These are phyloP conservation scores for Ganoderma lucidum DNA, from an alignment of 1,284 basidiomycete species.

Conservation along the genomic window DNA sequence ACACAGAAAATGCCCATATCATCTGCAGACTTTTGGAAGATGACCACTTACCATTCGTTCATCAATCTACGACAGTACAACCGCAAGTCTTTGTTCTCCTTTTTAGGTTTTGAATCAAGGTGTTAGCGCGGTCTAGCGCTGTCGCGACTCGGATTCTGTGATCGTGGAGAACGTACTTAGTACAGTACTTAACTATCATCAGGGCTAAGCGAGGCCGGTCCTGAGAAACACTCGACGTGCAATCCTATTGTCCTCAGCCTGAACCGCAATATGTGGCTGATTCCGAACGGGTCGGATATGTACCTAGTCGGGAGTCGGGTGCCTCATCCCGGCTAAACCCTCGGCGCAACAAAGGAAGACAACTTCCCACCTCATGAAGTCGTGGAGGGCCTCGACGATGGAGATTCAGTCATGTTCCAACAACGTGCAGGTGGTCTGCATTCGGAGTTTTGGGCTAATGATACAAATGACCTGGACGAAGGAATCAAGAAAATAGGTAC, in stretches of 20 bases:
- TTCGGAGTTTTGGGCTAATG: background rate
- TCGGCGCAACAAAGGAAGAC: background rate
- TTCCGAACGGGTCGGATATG: background rate
- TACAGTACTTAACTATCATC: background rate
- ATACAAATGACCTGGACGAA: background rate
- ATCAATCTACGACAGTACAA: background rate
- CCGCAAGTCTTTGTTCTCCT: background rate
- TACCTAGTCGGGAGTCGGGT: background rate
- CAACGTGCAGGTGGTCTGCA: background rate
- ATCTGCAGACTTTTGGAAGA: background rate
- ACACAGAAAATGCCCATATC: background rate
- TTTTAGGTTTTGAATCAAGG: background rate
- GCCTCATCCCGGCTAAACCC: background rate
- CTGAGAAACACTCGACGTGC: background rate
- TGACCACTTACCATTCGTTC: background rate
- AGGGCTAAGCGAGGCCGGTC: background rate
- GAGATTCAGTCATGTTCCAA: background rate
- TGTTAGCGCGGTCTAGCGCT: background rate
- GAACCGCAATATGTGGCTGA: background rate
- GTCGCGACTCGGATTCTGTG: background rate
- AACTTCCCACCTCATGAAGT: background rate
- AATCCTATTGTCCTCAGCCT: constrained; percentile 4
- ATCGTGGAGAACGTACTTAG: background rate
- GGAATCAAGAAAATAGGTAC: background rate
- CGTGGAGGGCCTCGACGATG: background rate